Evolutionary conservation across 345 rosid genomes (phyloP), one percentile per base, ranked within the genome.

Genomic region (Arabidopsis suecica): DNA sequence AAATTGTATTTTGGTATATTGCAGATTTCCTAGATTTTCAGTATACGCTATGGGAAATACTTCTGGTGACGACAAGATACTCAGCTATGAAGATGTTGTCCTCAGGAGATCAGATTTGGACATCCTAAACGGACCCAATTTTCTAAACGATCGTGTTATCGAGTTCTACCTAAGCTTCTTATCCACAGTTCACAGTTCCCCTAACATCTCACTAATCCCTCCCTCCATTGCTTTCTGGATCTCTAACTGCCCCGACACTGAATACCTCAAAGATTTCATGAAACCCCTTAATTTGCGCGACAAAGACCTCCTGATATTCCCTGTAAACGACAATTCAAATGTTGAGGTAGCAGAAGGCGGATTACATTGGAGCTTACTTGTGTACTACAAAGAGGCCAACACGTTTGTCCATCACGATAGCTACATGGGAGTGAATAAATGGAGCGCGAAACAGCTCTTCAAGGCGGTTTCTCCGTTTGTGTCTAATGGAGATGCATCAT

Each of bases 191-290:
- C 81, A 79, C 81, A 60, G 81, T 33, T 80, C 87, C 6, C 60
- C 80, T 7, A 84, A 88, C 58, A 72, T 91, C 77, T 69, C 86
- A 14, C 77, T 90, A 44, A 83, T 91, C 74, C 82, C 97, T 36
- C 97, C 99, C 9, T 84, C 88, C 42, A 88, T 92, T 69, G 82
- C 97, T 68, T 95, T 88, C 82, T 90, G 97, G 99, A 79, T 92
- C 71, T 54, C 87, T 16, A 88, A 90, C 81, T 88, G 87, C 73
- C 89, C 86, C 0, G 89, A 89, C 65, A 22, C 69, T 1, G 85
- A 65, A 36, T 73, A 74, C 65, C 86, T 91, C 65, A 76, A 80
- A 49, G 96, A 85, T 49, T 87, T 92, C 61, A 2, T 86, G 41
- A 83, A 83, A 65, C 95, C 96, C 20, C 89, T 91, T 2, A 68